These are phyloP conservation scores for Hebeloma cylindrosporum DNA, from an alignment of 768 basidiomycete species.

Conservation along the genomic window DNA sequence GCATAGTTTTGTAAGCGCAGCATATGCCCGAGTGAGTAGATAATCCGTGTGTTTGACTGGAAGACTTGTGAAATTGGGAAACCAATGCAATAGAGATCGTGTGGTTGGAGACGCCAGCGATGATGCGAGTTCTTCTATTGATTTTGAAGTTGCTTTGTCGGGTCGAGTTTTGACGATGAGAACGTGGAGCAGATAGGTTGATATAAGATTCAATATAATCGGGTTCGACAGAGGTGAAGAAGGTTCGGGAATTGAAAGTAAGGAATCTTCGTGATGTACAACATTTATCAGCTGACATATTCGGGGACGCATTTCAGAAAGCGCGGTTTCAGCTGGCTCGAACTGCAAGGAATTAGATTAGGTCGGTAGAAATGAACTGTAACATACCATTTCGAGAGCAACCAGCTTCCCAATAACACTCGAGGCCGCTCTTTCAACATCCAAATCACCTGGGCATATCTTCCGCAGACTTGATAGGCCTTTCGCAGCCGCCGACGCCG, in stretches of 20 bases:
- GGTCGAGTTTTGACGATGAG: constrained; percentile 32
- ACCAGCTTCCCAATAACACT: constrained; percentile 69
- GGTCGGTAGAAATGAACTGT: background rate
- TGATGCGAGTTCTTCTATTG: constrained; percentile 21
- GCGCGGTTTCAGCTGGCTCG: constrained; percentile 45
- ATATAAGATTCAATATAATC: constrained; percentile 51
- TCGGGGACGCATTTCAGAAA: constrained; percentile 47
- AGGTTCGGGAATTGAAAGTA: constrained; percentile 47
- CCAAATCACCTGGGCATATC: constrained; percentile 46
- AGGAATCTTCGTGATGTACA: constrained; percentile 4
- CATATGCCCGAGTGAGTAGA: constrained; percentile 61
- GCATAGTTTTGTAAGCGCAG: constrained; percentile 45
- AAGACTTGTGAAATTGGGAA: constrained; percentile 41
- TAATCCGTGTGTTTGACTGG: constrained; percentile 57
- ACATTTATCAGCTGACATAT: constrained; percentile 36
- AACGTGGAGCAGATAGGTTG: constrained; percentile 59
- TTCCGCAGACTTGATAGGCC: constrained; percentile 49
- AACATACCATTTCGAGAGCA: constrained; percentile 67
- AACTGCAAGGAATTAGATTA: constrained; percentile 39
- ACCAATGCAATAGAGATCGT: constrained; percentile 52
- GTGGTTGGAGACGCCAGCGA: constrained; percentile 18
- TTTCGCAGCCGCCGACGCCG: constrained; percentile 40
- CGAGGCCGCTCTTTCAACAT: constrained; percentile 73
- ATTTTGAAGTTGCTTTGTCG: constrained; percentile 5
- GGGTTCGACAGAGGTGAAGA: constrained; percentile 25